Conservation (phyloP, 805 yeast genomes). For the Teunomyces gatunensis region DNA sequence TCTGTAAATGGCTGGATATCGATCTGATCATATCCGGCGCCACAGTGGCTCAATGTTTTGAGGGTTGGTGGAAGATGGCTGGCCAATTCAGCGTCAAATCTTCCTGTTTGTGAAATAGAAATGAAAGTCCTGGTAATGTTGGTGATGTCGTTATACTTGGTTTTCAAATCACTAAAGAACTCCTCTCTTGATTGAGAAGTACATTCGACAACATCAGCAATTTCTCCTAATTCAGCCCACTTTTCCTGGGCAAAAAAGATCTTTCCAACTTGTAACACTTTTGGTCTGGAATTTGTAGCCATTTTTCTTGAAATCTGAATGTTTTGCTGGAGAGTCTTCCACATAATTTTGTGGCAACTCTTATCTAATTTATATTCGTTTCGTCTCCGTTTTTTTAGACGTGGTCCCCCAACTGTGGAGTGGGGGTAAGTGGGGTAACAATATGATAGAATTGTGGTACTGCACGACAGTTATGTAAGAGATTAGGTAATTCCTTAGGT, state of each 20-base stretch:
- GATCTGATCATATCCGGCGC: slow-evolving; percentile 78
- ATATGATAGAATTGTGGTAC: too few relatives aligned
- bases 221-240: slow-evolving; percentile 55
- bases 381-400: not conserved
- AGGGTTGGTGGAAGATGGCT: slow-evolving; percentile 53
- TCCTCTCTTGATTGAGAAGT: slow-evolving; percentile 35
- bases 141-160: slow-evolving; percentile 43
- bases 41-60: slow-evolving; percentile 55
- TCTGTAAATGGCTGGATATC: slow-evolving; percentile 53
- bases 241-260: slow-evolving; percentile 59
- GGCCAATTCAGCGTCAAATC: slow-evolving; percentile 62
- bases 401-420: not conserved
- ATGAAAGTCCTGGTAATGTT: slow-evolving; percentile 53
- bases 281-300: slow-evolving; percentile 7
- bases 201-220: slow-evolving; percentile 39
- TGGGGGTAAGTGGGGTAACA: not conserved
- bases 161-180: slow-evolving; percentile 42
- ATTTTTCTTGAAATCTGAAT: not conserved
- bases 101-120: slow-evolving; percentile 53
- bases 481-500: too few relatives aligned
- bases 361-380: not conserved
- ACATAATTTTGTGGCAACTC: not conserved
- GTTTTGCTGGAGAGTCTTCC: not conserved
- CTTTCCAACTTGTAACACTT: slow-evolving; percentile 56
- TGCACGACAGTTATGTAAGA: too few relatives aligned